These are phyloP conservation scores for Rhodamnia rubescens DNA, from an alignment of 345 rosid species.

Conservation along the genomic window DNA sequence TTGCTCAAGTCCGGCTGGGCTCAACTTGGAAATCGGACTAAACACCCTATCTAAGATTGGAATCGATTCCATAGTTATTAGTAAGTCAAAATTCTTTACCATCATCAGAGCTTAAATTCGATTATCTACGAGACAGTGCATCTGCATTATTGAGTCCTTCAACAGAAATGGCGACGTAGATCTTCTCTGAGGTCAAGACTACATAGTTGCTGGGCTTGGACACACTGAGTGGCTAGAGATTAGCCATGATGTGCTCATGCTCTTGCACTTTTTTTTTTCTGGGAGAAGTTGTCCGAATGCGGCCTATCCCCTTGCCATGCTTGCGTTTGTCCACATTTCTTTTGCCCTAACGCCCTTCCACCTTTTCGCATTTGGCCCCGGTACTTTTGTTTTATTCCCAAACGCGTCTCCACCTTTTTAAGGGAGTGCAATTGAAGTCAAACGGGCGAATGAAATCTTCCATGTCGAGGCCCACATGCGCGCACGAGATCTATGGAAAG, in stretches of 20 bases:
- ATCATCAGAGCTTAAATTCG: neutral
- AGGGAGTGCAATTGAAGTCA: neutral
- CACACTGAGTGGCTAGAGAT: neutral
- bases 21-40: neutral
- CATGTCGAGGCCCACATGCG: neutral
- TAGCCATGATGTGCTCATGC: neutral
- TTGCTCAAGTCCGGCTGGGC: neutral
- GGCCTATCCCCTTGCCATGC: neutral
- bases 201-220: neutral
- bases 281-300: neutral
- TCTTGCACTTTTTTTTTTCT: neutral
- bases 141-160: neutral
- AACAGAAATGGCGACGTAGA: neutral
- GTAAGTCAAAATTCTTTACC: neutral
- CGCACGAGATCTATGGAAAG: neutral
- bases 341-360: neutral
- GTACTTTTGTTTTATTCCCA: neutral
- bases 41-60: neutral
- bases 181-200: neutral
- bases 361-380: neutral
- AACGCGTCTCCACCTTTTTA: neutral
- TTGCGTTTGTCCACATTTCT: neutral
- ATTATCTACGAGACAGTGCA: rapidly evolving
- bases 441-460: neutral
- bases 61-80: neutral